phyloP scores from a whole-genome alignment of 164 flowering plant genomes.

The Cinnamomum micranthum region DNA sequence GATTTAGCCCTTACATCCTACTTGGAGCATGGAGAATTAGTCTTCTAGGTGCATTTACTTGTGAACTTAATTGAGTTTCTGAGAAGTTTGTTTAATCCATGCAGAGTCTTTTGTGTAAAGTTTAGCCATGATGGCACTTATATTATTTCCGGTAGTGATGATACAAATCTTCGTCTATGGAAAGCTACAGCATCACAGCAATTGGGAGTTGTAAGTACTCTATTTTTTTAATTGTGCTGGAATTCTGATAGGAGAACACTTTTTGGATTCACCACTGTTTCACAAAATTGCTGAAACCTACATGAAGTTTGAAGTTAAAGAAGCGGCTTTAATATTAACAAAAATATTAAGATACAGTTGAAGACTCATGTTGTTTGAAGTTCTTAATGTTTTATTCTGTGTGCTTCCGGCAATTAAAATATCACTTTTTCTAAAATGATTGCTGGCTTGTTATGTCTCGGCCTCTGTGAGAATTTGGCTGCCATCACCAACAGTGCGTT shows the following conservation, averaged over 20 bases:
- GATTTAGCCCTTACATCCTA: neutral
- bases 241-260: neutral
- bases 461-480: too few species aligned
- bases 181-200: conserved; percentile 98
- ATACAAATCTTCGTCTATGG: conserved; percentile 92
- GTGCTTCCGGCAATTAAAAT: too few species aligned
- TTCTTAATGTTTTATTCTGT: too few species aligned
- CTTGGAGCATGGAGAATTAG: neutral
- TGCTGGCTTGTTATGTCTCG: too few species aligned
- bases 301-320: too few species aligned
- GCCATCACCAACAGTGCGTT: too few species aligned
- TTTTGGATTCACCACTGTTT: neutral
- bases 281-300: neutral
- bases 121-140: conserved; percentile 80
- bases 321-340: too few species aligned
- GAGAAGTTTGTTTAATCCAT: conserved; percentile 14
- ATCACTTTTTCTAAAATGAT: too few species aligned
- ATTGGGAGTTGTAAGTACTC: conserved; percentile 78
- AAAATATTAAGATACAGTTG: too few species aligned
- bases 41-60: neutral
- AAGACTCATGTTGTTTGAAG: too few species aligned
- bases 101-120: conserved; percentile 84
- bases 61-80: conserved; percentile 1
- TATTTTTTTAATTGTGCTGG: neutral
- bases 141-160: conserved; percentile 93